Percentiles rank a stretch among this genome's conserved stretches.
Evolutionary conservation across 2,329 filamentous ascomycete species (phyloP).

Genomic region (Penicillium sp.): DNA sequence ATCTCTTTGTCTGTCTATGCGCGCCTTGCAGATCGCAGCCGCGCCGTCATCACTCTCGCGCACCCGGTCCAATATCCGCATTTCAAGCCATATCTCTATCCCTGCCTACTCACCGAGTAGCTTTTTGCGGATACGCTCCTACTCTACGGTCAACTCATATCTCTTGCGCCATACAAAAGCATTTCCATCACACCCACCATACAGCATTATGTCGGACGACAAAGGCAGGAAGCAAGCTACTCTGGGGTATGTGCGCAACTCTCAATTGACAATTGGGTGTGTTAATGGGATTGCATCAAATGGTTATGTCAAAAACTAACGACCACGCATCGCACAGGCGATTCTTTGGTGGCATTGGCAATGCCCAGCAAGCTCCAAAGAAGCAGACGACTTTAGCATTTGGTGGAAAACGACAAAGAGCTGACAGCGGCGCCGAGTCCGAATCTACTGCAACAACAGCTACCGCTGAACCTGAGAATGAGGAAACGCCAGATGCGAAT

Average conservation of each 20-base stretch:
- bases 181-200: not conserved
- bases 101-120: not conserved
- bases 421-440: conserved; percentile 33
- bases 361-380: conserved; percentile 57
- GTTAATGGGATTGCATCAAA: conserved; percentile 26
- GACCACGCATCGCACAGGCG: conserved; percentile 61
- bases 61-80: conserved; percentile 10
- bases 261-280: conserved; percentile 76
- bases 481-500: conserved; percentile 18
- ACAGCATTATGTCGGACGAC: conserved; percentile 32
- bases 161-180: not conserved
- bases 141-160: not conserved
- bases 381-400: conserved; percentile 83
- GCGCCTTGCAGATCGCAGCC: conserved; percentile 11
- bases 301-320: conserved; percentile 5
- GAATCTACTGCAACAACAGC: conserved; percentile 31
- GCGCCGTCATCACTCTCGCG: conserved; percentile 23
- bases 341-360: conserved; percentile 76
- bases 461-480: conserved; percentile 6
- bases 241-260: conserved; percentile 80
- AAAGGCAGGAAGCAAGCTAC: conserved; percentile 71
- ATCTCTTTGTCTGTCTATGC: conserved; percentile 19
- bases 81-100: not conserved
- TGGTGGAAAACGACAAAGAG: conserved; percentile 58
- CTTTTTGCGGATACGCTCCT: not conserved